These are phyloP conservation scores for Stereum hirsutum DNA, from an alignment of 1,284 basidiomycete genomes.

Conservation along the genomic window DNA sequence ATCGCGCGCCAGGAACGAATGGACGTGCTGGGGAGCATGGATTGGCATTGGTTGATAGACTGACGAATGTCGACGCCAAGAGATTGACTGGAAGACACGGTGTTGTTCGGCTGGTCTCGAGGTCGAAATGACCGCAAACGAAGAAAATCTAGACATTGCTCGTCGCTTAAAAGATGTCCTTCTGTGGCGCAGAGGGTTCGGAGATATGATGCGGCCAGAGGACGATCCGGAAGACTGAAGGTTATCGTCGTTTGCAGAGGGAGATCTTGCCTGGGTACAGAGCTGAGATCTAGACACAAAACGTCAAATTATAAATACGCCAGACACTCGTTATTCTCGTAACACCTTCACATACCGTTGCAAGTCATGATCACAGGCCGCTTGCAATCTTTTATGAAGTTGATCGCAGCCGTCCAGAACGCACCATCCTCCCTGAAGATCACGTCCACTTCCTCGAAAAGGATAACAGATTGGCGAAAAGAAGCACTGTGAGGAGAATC, in stretches of 20 bases:
- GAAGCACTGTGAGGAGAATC: not conserved
- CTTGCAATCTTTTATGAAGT: constrained; percentile 73
- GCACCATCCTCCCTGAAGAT: constrained; percentile 84
- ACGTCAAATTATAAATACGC: constrained; percentile 7
- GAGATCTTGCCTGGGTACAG: constrained; percentile 64
- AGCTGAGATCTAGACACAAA: constrained; percentile 47
- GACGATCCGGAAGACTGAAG: constrained; percentile 53
- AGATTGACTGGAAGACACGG: not conserved
- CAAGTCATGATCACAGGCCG: constrained; percentile 89
- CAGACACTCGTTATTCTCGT: constrained; percentile 3
- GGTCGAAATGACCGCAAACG: too few species aligned
- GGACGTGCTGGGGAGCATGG: constrained; percentile 6
- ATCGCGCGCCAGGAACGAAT: too few species aligned
- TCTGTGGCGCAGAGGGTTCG: constrained; percentile 55
- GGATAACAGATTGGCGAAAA: constrained; percentile 70
- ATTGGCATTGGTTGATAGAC: constrained; percentile 12
- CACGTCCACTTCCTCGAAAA: constrained; percentile 97
- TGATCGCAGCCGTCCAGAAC: constrained; percentile 85
- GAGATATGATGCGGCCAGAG: constrained; percentile 66
- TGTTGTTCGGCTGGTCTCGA: not conserved
- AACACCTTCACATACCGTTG: constrained; percentile 56
- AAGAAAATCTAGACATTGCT: not conserved
- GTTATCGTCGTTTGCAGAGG: constrained; percentile 70
- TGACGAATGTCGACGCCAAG: constrained; percentile 10
- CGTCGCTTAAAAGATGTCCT: constrained; percentile 29